phyloP scores from a whole-genome alignment of 192 early-diverging fungal species.

The Entomortierella parvispora region DNA sequence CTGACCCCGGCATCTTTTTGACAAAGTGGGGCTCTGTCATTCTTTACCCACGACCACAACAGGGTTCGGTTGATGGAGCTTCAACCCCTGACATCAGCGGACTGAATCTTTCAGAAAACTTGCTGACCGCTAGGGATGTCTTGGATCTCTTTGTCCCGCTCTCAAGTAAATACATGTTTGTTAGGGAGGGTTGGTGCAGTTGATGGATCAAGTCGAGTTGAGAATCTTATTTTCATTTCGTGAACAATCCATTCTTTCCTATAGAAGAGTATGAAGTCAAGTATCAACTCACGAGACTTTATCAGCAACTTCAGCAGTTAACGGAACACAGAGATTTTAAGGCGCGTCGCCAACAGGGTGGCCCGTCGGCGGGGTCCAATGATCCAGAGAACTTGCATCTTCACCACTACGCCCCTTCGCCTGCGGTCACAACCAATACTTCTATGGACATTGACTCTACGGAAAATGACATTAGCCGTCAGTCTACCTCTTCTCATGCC shows the following conservation, averaged over 20 bases:
- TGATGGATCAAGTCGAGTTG: too few relatives aligned
- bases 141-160: conserved; percentile 41
- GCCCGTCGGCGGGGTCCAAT: neutral
- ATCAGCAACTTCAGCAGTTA: conserved; percentile 33
- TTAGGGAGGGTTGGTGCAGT: too few relatives aligned
- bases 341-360: neutral
- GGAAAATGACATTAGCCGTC: neutral
- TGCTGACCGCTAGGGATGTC: conserved; percentile 11
- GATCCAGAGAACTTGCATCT: neutral
- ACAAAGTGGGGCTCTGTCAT: conserved; percentile 47
- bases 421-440: neutral
- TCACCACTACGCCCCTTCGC: neutral
- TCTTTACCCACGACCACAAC: conserved; percentile 36
- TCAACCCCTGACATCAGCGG: neutral
- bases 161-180: too few relatives aligned
- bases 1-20: conserved; percentile 36
- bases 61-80: neutral
- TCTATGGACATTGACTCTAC: conserved; percentile 11
- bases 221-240: neutral
- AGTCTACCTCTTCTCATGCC: too few relatives aligned
- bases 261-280: conserved; percentile 38
- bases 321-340: conserved; percentile 17
- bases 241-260: neutral
- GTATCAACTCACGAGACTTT: conserved; percentile 27
- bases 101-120: neutral